These are phyloP conservation scores for Harringtonia aguacate DNA, from an alignment of 2,329 filamentous ascomycete species.

Conservation along the genomic window DNA sequence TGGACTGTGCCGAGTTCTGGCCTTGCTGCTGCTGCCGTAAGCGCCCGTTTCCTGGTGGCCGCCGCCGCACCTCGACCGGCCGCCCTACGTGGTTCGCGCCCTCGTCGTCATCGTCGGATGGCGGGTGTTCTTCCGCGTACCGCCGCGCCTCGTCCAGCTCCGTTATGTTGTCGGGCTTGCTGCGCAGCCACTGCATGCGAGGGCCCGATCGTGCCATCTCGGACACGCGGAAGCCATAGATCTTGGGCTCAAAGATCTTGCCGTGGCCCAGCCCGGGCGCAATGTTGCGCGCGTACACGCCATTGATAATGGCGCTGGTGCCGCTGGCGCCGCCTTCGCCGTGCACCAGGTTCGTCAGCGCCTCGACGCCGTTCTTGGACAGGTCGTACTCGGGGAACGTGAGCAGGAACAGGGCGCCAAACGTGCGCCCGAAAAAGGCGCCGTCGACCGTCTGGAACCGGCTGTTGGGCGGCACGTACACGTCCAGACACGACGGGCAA, in stretches of 20 bases:
- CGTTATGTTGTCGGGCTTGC: constrained; percentile 67
- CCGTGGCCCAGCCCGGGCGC: constrained; percentile 73
- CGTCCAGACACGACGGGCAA: constrained; percentile 91
- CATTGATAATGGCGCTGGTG: constrained; percentile 55
- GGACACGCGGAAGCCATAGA: constrained; percentile 93
- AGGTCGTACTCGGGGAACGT: constrained; percentile 96
- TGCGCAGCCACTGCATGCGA: constrained; percentile 92
- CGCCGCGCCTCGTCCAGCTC: constrained; percentile 72
- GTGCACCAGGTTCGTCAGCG: constrained; percentile 29
- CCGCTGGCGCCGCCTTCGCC: constrained; percentile 2
- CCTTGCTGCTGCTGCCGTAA: constrained; percentile 24
- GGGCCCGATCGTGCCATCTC: constrained; percentile 84
- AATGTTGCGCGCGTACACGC: constrained; percentile 76
- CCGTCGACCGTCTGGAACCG: constrained; percentile 96
- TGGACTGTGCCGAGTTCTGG: neutral
- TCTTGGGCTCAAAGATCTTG: constrained; percentile 86
- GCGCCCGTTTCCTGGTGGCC: constrained; percentile 29
- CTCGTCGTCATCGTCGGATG: constrained; percentile 46
- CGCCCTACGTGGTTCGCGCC: constrained; percentile 24
- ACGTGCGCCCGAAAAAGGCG: constrained; percentile 96
- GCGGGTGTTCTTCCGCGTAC: constrained; percentile 40
- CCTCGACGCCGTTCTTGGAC: constrained; percentile 55
- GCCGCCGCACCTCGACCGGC: constrained; percentile 30
- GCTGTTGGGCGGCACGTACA: constrained; percentile 95
- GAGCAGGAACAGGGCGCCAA: constrained; percentile 94